Percentiles rank a stretch among this genome's conserved stretches.
Conservation (phyloP, 2,329 filamentous ascomycete species). For the Paramyrothecium sp. region DNA sequence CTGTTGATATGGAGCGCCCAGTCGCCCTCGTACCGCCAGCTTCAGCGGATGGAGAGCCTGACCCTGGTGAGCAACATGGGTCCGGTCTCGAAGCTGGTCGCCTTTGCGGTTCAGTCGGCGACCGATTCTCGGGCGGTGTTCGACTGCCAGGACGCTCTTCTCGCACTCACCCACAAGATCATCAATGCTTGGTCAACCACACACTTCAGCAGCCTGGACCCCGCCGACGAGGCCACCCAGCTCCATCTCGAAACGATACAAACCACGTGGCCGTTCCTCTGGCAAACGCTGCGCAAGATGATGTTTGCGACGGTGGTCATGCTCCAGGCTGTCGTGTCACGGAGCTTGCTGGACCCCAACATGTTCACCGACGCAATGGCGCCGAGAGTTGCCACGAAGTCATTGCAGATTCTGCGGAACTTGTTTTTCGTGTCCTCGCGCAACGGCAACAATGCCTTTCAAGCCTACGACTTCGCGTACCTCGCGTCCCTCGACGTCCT, state of each 20-base stretch:
- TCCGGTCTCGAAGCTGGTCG: constrained; percentile 63
- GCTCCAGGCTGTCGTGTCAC: constrained; percentile 70
- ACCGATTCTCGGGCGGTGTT: constrained; percentile 43
- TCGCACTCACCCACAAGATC: constrained; percentile 65
- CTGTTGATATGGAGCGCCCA: constrained; percentile 62
- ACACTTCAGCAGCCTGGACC: constrained; percentile 71
- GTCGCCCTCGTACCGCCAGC: constrained; percentile 58
- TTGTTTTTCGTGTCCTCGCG: constrained; percentile 80
- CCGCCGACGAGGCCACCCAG: constrained; percentile 60
- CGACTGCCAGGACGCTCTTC: constrained; percentile 57
- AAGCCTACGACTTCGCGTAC: constrained; percentile 82
- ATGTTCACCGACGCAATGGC: constrained; percentile 47
- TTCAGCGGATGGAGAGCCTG: constrained; percentile 57
- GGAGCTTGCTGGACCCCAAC: constrained; percentile 52
- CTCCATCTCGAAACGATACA: constrained; percentile 65
- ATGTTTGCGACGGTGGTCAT: constrained; percentile 75
- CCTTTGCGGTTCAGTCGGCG: constrained; percentile 60
- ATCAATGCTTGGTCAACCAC: constrained; percentile 72
- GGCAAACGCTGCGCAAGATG: constrained; percentile 72
- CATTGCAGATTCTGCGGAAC: constrained; percentile 71
- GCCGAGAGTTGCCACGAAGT: constrained; percentile 66
- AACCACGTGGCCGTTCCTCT: constrained; percentile 68
- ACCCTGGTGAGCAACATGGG: constrained; percentile 68
- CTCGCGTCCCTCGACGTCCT: constrained; percentile 81
- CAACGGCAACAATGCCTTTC: constrained; percentile 71